Base-by-base conservation (phyloP, 2,329 filamentous ascomycete species). In the Ophiostoma triangulosporum region DNA sequence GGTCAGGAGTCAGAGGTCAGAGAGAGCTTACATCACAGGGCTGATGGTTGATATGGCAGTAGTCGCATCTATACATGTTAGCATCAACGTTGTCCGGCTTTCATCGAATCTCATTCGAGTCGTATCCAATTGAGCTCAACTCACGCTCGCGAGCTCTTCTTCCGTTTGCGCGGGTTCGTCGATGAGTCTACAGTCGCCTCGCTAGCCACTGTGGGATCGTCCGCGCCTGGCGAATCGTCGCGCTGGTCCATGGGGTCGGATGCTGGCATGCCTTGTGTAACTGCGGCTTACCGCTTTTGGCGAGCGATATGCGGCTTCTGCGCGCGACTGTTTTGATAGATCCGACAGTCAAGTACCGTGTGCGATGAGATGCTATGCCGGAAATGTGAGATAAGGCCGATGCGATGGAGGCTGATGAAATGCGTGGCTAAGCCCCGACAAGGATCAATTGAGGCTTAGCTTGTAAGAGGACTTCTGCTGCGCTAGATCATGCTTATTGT, bases 31-130 rank as follows among this genome's bases (percentile, higher is more conserved):
- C 59, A 61, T 73, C 71, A 60, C 71, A 73, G 6, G 71, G 70
- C 61, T 73, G 70, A 56, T 73, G 70, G 60, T 73, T 71, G 52
- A 69, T 67, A 57, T 73, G 71, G 57, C 70, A 73, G 48, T 70
- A 71, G 62, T 73, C 70, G 62, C 70, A 73, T 51, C 71, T 73
- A 54, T 1, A 36, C 4, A 33, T n/a, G 46, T 50, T 33, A 53
- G 50, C 32, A 29, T 11, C 6, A 4, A 7, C 32, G 9, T 11
- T 36, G 6, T 38, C 35, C 17, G 8, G 6, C n/a, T 36, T 17
- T 38, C 6, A 20, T n/a, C 22, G 22, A 6, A 6, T 45, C 40
- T 26, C 22, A 15, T 14, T 11, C 9, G 31, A 4, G 11, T 26
- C 20, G n/a, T 7, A 40, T 24, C 17, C 35, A 15, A 22, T 1